Evolutionary conservation across 73 alveolate species (phyloP).

Genomic region (Breviolum minutum): DNA sequence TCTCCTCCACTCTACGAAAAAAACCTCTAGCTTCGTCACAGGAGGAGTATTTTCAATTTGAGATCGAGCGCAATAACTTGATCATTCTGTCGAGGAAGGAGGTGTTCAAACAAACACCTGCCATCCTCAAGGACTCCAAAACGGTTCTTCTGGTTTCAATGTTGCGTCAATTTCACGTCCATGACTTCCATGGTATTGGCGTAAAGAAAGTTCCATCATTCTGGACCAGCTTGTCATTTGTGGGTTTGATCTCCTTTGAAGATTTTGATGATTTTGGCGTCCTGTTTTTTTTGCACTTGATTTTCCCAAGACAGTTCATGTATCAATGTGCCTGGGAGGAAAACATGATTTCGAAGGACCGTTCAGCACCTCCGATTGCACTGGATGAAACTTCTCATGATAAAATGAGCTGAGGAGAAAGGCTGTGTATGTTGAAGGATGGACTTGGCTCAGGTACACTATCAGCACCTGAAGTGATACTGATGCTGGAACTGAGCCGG

Average conservation of each 20-base stretch:
- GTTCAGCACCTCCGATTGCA: conserved; percentile 45
- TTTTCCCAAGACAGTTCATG: background rate
- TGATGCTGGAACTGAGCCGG: background rate
- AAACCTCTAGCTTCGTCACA: background rate
- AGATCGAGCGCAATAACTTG: conserved; percentile 73
- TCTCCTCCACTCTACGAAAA: background rate
- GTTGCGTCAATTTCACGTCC: background rate
- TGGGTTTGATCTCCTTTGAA: background rate
- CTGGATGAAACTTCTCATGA: too few species aligned
- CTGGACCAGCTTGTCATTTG: background rate
- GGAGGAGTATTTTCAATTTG: conserved; percentile 67
- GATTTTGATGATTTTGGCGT: background rate
- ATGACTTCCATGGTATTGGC: background rate
- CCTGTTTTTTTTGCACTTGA: background rate
- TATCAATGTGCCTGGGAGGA: background rate
- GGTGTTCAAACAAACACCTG: conserved; percentile 48
- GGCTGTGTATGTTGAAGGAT: background rate
- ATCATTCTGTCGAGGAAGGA: conserved; percentile 77
- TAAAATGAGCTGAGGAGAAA: background rate
- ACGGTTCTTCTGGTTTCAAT: background rate
- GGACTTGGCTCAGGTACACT: conserved; percentile 42
- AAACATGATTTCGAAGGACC: conserved; percentile 77
- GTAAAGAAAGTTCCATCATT: background rate
- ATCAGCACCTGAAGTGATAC: conserved; percentile 29
- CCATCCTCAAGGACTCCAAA: conserved; percentile 48